Conservation (phyloP, 2,329 filamentous ascomycete species). For the Aspergillus caelatus region DNA sequence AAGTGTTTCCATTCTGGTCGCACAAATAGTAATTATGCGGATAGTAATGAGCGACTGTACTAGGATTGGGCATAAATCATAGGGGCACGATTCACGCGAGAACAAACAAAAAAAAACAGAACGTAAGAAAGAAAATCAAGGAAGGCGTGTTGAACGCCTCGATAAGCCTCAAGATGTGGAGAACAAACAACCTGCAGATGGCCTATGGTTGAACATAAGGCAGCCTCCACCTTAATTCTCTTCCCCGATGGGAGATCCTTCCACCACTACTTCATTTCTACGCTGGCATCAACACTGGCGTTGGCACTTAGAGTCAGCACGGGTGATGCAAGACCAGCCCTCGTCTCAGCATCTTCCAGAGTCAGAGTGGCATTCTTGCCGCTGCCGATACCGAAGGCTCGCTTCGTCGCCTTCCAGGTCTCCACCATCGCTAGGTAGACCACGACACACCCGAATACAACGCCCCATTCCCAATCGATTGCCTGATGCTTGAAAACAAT, state of each 20-base stretch:
- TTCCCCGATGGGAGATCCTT: neutral
- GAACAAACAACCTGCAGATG: neutral
- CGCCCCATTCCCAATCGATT: conserved; percentile 70
- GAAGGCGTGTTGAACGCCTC: conserved; percentile 21
- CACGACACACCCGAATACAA: conserved; percentile 62
- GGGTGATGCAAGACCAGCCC: conserved; percentile 29
- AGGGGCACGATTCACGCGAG: neutral
- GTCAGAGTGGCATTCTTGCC: conserved; percentile 35
- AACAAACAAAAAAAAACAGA: neutral
- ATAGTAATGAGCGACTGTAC: neutral
- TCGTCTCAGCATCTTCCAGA: conserved; percentile 36
- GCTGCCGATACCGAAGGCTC: conserved; percentile 42
- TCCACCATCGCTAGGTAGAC: conserved; percentile 67
- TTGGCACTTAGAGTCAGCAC: conserved; percentile 30
- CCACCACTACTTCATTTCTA: conserved; percentile 24
- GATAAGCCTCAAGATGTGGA: neutral
- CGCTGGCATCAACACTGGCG: conserved; percentile 28
- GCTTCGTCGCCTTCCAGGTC: conserved; percentile 67
- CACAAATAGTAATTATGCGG: neutral
- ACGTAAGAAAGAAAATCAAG: neutral
- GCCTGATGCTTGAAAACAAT: conserved; percentile 66
- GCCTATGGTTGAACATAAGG: conserved; percentile 16
- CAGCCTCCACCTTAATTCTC: neutral
- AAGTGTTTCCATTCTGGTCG: neutral
- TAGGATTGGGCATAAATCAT: neutral